phyloP scores from a whole-genome alignment of 2,329 filamentous ascomycete species.

The Fusarium haematococcum region DNA sequence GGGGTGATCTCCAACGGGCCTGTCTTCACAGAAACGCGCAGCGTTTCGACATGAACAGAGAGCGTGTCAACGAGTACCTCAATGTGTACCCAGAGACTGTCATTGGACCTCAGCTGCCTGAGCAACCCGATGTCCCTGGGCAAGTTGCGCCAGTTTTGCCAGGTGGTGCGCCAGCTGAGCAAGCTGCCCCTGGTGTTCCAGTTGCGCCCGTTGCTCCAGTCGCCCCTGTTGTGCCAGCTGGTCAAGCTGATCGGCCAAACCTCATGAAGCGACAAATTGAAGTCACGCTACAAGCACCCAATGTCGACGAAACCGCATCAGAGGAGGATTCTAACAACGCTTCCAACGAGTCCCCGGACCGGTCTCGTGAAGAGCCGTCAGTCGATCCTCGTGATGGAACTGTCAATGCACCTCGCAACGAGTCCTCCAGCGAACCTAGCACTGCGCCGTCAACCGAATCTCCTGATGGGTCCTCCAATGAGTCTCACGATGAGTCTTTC shows the following conservation, averaged over 20 bases:
- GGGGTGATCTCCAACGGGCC: slow-evolving; percentile 76
- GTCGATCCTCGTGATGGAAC: neutral
- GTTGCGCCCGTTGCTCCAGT: neutral
- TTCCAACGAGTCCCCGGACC: slow-evolving; percentile 1
- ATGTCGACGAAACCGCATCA: neutral
- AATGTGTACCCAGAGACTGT: slow-evolving; percentile 54
- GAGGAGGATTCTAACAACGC: neutral
- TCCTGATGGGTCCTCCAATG: neutral
- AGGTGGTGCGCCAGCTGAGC: neutral
- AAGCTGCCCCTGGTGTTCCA: neutral
- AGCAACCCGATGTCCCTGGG: slow-evolving; percentile 15
- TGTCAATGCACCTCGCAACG: neutral
- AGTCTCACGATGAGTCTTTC: neutral
- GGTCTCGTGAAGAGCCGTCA: neutral
- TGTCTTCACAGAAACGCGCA: slow-evolving; percentile 75
- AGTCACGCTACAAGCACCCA: slow-evolving; percentile 1
- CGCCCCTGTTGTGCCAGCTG: neutral
- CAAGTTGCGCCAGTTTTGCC: neutral
- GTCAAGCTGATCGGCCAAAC: slow-evolving; percentile 5
- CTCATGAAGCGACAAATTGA: slow-evolving; percentile 20
- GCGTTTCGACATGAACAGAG: slow-evolving; percentile 65
- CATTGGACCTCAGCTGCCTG: slow-evolving; percentile 24
- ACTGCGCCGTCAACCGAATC: neutral
- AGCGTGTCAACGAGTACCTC: slow-evolving; percentile 57
- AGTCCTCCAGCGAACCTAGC: neutral